A percentile compares a stretch with the other conserved stretches of the same genome.
Conservation (phyloP, 352 stramenopile genomes). For the Plasmopara muralis region DNA sequence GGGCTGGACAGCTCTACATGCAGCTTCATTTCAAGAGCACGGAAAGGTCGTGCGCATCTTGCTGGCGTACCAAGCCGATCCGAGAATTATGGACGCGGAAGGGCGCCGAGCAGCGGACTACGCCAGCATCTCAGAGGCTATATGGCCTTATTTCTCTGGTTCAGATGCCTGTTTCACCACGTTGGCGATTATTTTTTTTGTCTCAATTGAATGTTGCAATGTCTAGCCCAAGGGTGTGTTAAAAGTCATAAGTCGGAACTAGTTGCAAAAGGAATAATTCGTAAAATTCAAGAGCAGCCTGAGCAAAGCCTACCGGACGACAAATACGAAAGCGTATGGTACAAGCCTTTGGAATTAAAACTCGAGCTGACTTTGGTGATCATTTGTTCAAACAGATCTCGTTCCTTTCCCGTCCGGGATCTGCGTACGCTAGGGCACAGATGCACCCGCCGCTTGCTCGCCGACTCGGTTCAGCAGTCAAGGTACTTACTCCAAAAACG, state of each 20-base stretch:
- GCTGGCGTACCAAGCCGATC: constrained; percentile 39
- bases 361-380: background rate
- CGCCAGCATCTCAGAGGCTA: constrained; percentile 65
- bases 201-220: background rate
- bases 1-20: constrained; percentile 57
- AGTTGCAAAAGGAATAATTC: constrained; percentile 55
- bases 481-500: constrained; percentile 21
- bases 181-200: background rate
- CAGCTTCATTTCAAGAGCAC: constrained; percentile 61
- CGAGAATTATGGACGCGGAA: constrained; percentile 36
- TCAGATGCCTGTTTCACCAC: background rate
- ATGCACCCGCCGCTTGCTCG: constrained; percentile 43
- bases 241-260: constrained; percentile 54
- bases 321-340: constrained; percentile 41
- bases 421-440: constrained; percentile 59
- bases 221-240: constrained; percentile 36
- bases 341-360: background rate
- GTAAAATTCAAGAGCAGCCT: constrained; percentile 50
- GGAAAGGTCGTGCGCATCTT: constrained; percentile 54
- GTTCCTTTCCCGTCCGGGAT: constrained; percentile 66
- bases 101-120: constrained; percentile 53
- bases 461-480: constrained; percentile 34
- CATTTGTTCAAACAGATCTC: constrained; percentile 38
- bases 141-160: constrained; percentile 66
- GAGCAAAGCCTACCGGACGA: constrained; percentile 33